A percentile compares a stretch with the other conserved stretches of the same genome.
Evolutionary conservation across 208 protist genomes (phyloP).

Genomic region (Leishmania tropica): DNA sequence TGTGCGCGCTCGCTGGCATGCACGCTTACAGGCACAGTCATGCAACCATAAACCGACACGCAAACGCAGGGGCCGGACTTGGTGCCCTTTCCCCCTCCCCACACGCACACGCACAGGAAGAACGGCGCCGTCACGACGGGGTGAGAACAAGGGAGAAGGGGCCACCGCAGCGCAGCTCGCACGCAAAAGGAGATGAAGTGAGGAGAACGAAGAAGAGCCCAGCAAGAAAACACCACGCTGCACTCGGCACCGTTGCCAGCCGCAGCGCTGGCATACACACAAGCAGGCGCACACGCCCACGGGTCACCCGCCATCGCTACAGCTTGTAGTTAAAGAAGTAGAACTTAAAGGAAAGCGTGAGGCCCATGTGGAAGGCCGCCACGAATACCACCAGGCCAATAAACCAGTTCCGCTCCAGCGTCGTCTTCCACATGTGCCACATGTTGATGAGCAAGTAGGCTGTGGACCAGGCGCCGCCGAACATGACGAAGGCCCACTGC

Average conservation of each 20-base stretch:
- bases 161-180: not conserved
- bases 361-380: slow-evolving; percentile 60
- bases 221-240: not conserved
- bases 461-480: slow-evolving; percentile 76
- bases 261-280: not conserved
- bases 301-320: slow-evolving; percentile 11
- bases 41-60: not conserved
- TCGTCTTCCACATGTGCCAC: slow-evolving; percentile 76
- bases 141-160: not conserved
- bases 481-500: slow-evolving; percentile 77
- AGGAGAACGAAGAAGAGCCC: not conserved
- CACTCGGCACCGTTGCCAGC: not conserved
- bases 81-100: not conserved
- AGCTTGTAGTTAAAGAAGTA: slow-evolving; percentile 88
- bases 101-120: not conserved
- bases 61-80: not conserved
- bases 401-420: slow-evolving; percentile 72
- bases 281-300: not conserved
- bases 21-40: not conserved
- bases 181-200: not conserved
- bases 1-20: not conserved
- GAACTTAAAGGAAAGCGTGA: slow-evolving; percentile 87
- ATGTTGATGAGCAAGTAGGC: slow-evolving; percentile 81
- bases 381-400: slow-evolving; percentile 68
- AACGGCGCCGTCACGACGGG: not conserved